Conservation (phyloP, 2,329 filamentous ascomycete species). For the Colletotrichum cereale region DNA sequence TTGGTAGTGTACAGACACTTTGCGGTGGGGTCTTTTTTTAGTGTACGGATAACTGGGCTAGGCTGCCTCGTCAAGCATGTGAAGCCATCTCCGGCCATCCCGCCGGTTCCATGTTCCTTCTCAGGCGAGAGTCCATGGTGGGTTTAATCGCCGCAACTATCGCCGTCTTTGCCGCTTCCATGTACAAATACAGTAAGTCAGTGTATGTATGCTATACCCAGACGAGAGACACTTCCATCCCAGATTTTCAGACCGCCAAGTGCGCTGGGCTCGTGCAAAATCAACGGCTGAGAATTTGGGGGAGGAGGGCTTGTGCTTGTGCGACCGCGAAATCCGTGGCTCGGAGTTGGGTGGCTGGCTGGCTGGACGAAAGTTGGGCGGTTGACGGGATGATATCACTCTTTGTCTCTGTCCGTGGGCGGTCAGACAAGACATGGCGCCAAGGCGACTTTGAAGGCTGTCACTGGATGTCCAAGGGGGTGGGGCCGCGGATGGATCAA, state of each 20-base stretch:
- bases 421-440: slow-evolving; percentile 37
- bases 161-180: slow-evolving; percentile 2
- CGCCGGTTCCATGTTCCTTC: slow-evolving; percentile 37
- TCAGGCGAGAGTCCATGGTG: slow-evolving; percentile 20
- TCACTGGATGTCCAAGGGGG: neutral
- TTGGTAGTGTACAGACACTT: slow-evolving; percentile 16
- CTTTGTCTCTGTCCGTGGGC: slow-evolving; percentile 33
- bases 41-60: slow-evolving; percentile 3
- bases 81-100: slow-evolving; percentile 39
- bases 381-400: slow-evolving; percentile 37
- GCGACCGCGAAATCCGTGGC: slow-evolving; percentile 15
- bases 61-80: slow-evolving; percentile 36
- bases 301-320: slow-evolving; percentile 20
- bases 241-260: slow-evolving; percentile 23
- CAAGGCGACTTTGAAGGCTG: slow-evolving; percentile 15
- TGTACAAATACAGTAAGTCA: neutral
- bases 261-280: slow-evolving; percentile 23
- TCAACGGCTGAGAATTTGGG: slow-evolving; percentile 30
- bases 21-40: slow-evolving; percentile 4
- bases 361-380: slow-evolving; percentile 14
- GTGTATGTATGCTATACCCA: neutral
- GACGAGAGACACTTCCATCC: neutral
- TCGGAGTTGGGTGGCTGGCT: slow-evolving; percentile 27
- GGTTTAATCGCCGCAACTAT: slow-evolving; percentile 10
- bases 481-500: neutral